Conservation (phyloP, 768 basidiomycete genomes). For the Sarcodon aspratus region DNA sequence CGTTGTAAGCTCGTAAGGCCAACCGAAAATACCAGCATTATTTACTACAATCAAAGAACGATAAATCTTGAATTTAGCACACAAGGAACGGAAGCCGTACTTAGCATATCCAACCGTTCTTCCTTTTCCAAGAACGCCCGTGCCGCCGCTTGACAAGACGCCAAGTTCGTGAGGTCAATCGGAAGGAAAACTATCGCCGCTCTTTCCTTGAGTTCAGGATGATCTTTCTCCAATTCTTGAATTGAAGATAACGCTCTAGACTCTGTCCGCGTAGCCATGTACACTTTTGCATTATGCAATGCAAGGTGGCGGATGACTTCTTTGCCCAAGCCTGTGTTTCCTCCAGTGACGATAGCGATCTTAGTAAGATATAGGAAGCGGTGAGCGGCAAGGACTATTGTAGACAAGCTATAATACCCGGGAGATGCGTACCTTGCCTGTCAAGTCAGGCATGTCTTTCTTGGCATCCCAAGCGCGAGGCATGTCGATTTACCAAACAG, state of each 20-base stretch:
- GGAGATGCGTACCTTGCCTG: conserved; percentile 10
- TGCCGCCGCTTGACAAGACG: conserved; percentile 24
- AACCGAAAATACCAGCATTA: too few species aligned
- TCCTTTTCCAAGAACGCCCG: conserved; percentile 30
- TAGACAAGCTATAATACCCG: too few species aligned
- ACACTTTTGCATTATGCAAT: conserved; percentile 18
- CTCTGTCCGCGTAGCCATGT: conserved; percentile 13
- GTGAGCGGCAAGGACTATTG: too few species aligned
- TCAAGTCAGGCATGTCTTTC: conserved; percentile 34
- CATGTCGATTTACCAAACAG: too few species aligned
- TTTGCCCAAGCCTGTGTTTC: conserved; percentile 41
- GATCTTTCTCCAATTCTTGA: conserved; percentile 6
- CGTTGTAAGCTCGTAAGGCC: too few species aligned
- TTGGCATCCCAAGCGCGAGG: too few species aligned
- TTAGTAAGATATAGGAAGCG: conserved; percentile 15
- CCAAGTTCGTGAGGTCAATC: conserved; percentile 31
- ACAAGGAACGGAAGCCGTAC: not conserved
- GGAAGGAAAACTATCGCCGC: conserved; percentile 30
- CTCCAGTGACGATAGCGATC: conserved; percentile 26
- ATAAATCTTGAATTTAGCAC: conserved; percentile 21
- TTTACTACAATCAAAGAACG: too few species aligned
- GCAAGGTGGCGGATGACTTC: conserved; percentile 19
- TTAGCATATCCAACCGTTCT: conserved; percentile 46
- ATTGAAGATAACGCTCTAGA: conserved; percentile 10
- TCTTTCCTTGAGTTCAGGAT: conserved; percentile 32